Conservation (phyloP, 352 stramenopile species). For the Phytophthora pseudosyringae region DNA sequence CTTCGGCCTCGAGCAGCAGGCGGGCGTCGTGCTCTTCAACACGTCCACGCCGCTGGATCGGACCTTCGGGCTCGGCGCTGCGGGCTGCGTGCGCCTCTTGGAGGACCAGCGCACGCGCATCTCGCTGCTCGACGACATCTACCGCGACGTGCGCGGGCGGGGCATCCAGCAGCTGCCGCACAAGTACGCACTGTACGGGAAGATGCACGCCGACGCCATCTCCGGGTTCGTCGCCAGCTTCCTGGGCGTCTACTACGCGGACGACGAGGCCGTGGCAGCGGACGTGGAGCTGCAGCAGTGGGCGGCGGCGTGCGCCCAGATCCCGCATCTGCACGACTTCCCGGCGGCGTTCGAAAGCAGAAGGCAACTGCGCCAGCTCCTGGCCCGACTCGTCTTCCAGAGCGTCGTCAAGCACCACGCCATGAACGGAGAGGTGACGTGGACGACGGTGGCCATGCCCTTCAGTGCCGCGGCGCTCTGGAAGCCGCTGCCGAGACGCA, state of each 20-base stretch:
- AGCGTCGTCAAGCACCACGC: slow-evolving; percentile 54
- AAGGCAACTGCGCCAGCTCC: slow-evolving; percentile 22
- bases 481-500: slow-evolving; percentile 43
- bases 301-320: slow-evolving; percentile 24
- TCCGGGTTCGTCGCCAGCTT: slow-evolving; percentile 30
- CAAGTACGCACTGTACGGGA: slow-evolving; percentile 48
- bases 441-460: slow-evolving; percentile 47
- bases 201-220: slow-evolving; percentile 38
- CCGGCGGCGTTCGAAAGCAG: slow-evolving; percentile 16
- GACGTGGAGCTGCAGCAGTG: slow-evolving; percentile 53
- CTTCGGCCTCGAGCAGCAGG: slow-evolving; percentile 49
- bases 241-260: slow-evolving; percentile 39
- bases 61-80: slow-evolving; percentile 54
- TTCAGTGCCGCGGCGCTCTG: slow-evolving; percentile 53
- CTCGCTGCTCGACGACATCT: slow-evolving; percentile 35
- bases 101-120: slow-evolving; percentile 27
- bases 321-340: slow-evolving; percentile 47
- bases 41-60: slow-evolving; percentile 43
- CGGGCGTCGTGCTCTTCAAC: slow-evolving; percentile 48
- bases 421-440: slow-evolving; percentile 59
- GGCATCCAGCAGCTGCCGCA: slow-evolving; percentile 41
- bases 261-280: slow-evolving; percentile 30
- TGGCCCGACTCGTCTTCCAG: slow-evolving; percentile 50
- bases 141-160: slow-evolving; percentile 27
- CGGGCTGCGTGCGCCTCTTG: slow-evolving; percentile 39